These are phyloP conservation scores for Clarkia xantiana DNA, from an alignment of 345 rosid species.

Conservation along the genomic window DNA sequence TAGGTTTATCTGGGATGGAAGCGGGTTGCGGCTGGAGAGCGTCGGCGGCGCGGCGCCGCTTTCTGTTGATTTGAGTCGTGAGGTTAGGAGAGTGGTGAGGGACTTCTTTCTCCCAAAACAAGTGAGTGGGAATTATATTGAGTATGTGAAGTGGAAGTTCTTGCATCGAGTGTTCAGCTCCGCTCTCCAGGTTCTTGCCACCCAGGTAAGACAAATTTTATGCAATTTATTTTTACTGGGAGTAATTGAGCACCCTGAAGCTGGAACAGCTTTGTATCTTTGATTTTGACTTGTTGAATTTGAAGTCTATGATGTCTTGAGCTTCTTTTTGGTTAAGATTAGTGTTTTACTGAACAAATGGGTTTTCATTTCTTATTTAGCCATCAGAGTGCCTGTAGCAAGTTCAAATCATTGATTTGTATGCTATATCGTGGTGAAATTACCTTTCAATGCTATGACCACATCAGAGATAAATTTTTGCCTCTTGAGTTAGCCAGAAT, in stretches of 20 bases:
- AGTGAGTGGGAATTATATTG: constrained; percentile 42
- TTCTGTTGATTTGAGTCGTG: constrained; percentile 20
- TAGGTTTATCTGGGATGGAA: constrained; percentile 54
- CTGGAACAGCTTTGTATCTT: too few species aligned
- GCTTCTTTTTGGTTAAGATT: too few species aligned
- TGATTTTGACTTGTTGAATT: too few species aligned
- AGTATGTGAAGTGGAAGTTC: constrained; percentile 80
- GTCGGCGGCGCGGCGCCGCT: constrained; percentile 29
- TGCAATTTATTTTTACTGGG: neutral
- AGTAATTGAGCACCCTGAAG: neutral
- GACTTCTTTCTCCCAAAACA: constrained; percentile 68
- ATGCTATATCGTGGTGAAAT: too few species aligned
- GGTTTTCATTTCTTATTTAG: too few species aligned
- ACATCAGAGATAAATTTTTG: too few species aligned
- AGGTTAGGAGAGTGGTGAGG: constrained; percentile 29
- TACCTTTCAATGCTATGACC: too few species aligned
- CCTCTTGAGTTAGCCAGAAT: too few species aligned
- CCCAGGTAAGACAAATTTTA: constrained; percentile 42
- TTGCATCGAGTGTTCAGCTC: constrained; percentile 89
- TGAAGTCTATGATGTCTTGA: too few species aligned
- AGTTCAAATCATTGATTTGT: too few species aligned
- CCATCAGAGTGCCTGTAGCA: too few species aligned
- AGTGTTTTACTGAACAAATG: too few species aligned
- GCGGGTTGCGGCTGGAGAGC: constrained; percentile 21
- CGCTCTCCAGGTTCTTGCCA: constrained; percentile 83